phyloP scores from a whole-genome alignment of 345 rosid species.

The Euphorbia pulcherrima region DNA sequence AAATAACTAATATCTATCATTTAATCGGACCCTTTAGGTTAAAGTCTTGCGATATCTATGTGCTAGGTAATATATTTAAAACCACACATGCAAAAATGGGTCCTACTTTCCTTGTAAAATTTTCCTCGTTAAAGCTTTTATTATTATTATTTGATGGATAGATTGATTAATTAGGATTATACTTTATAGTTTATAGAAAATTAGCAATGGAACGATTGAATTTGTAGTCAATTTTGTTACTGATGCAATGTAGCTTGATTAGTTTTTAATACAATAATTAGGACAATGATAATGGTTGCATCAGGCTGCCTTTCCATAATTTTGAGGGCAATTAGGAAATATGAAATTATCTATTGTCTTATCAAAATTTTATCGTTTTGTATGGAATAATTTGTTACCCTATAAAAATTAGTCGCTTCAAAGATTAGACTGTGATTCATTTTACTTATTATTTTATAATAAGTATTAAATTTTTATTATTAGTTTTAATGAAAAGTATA shows the following conservation, averaged over 20 bases:
- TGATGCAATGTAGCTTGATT: neutral
- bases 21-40: no score
- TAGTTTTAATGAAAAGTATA: no score
- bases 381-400: neutral
- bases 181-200: no score
- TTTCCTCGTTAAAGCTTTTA: neutral
- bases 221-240: neutral
- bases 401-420: no score
- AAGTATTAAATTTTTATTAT: no score
- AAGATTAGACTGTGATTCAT: no score
- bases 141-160: neutral
- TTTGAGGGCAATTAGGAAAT: neutral
- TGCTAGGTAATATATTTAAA: neutral
- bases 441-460: no score
- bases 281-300: neutral
- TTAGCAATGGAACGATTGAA: no score
- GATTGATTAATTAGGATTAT: neutral
- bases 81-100: slow-evolving; percentile 12
- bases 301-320: neutral
- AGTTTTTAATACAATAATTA: neutral
- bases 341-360: neutral
- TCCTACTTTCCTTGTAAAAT: neutral
- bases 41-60: neutral
- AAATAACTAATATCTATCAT: no score
- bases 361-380: neutral